Conservation (phyloP, 352 stramenopile species). For the Thalassiosira pacifica region DNA sequence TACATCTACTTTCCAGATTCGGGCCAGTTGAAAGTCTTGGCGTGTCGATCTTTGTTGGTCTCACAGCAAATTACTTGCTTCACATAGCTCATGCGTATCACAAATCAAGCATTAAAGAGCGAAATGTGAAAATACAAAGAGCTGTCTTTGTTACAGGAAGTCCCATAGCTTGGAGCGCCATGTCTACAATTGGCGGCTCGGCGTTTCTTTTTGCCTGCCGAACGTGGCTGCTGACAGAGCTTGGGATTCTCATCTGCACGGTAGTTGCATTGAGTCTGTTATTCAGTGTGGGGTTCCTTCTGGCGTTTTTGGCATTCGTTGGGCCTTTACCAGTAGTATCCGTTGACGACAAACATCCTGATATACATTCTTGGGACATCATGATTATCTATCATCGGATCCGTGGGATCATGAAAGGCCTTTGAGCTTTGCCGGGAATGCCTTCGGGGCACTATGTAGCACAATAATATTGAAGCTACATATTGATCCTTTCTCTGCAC, state of each 20-base stretch:
- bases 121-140: constrained; percentile 41
- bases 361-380: constrained; percentile 42
- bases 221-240: constrained; percentile 46
- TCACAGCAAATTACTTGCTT: constrained; percentile 45
- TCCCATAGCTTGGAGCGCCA: constrained; percentile 32
- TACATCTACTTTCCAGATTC: constrained; percentile 25
- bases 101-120: constrained; percentile 30
- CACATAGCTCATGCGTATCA: constrained; percentile 50
- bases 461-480: no score
- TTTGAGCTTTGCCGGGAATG: no score
- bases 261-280: constrained; percentile 35
- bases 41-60: constrained; percentile 51
- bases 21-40: constrained; percentile 45
- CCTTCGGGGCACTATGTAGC: no score
- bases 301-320: constrained; percentile 31
- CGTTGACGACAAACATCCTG: background rate
- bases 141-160: constrained; percentile 21
- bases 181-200: constrained; percentile 48
- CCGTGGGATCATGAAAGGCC: no score
- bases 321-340: constrained; percentile 28
- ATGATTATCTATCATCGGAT: constrained; percentile 14
- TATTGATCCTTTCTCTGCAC: no score
- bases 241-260: constrained; percentile 44
- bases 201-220: constrained; percentile 51
- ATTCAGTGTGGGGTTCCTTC: constrained; percentile 39